A percentile compares a stretch with the other conserved stretches of the same genome.
Conservation (phyloP, 768 basidiomycete genomes). For the Strobilomyces dryophilus region DNA sequence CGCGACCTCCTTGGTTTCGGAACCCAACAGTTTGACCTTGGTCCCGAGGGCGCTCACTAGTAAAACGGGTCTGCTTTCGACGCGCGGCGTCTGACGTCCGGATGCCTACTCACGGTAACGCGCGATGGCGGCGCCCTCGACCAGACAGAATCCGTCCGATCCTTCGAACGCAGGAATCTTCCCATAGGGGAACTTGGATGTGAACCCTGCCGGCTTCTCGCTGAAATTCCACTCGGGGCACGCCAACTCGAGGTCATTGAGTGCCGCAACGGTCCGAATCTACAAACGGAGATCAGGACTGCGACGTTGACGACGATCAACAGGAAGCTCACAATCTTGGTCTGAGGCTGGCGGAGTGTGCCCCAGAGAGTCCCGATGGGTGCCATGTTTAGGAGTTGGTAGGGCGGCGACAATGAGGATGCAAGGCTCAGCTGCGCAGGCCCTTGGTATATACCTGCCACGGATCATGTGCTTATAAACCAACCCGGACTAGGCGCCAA, state of each 20-base stretch:
- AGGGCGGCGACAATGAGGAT: neutral
- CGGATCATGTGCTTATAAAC: too few species aligned
- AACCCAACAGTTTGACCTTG: constrained; percentile 12
- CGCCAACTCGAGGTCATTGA: constrained; percentile 12
- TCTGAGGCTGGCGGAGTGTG: constrained; percentile 10
- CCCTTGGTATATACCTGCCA: too few species aligned
- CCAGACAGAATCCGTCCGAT: constrained; percentile 14
- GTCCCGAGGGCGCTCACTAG: constrained; percentile 14
- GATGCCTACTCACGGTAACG: constrained; percentile 13
- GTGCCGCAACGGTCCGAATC: constrained; percentile 14
- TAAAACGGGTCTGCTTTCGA: neutral
- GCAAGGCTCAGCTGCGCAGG: too few species aligned
- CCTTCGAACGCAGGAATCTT: constrained; percentile 21
- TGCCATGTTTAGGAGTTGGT: constrained; percentile 3
- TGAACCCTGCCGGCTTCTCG: constrained; percentile 12
- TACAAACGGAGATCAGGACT: neutral
- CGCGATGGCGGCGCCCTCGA: constrained; percentile 15
- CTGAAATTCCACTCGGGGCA: constrained; percentile 3
- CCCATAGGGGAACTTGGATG: constrained; percentile 12
- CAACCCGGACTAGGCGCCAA: too few species aligned
- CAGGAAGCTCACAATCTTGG: constrained; percentile 11
- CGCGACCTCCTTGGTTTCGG: constrained; percentile 4
- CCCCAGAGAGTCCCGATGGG: constrained; percentile 20
- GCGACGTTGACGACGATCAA: too few species aligned
- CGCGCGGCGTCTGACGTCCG: neutral